Evolutionary conservation across 2,329 filamentous ascomycete genomes (phyloP).

Genomic region (Laburnicola sp.): DNA sequence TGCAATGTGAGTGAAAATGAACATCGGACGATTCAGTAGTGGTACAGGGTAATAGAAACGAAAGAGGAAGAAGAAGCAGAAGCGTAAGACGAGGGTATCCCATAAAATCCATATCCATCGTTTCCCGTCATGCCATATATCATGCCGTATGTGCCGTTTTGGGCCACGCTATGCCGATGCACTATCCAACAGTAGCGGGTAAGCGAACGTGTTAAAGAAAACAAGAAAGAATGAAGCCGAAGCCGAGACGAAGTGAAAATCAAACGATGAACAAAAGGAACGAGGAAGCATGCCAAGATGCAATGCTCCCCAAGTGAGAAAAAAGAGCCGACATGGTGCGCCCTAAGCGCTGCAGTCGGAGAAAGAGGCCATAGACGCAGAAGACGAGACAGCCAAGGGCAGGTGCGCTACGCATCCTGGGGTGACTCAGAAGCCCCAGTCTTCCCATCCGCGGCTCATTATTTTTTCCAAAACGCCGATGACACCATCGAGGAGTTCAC

Average conservation of each 20-base stretch:
- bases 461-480: constrained; percentile 36
- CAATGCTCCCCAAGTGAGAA: constrained; percentile 1
- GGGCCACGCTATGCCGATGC: constrained; percentile 32
- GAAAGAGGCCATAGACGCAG: neutral
- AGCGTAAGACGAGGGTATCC: constrained; percentile 14
- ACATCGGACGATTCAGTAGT: neutral
- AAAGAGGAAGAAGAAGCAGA: neutral
- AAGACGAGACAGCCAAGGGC: neutral
- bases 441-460: constrained; percentile 33
- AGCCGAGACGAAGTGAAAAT: constrained; percentile 8
- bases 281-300: constrained; percentile 2
- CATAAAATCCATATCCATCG: constrained; percentile 18
- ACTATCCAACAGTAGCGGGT: constrained; percentile 31
- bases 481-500: constrained; percentile 36
- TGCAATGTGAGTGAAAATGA: neutral
- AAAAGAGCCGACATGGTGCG: neutral
- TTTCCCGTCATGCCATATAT: constrained; percentile 13
- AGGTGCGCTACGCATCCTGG: neutral
- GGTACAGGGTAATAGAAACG: constrained; percentile 5
- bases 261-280: neutral
- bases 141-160: constrained; percentile 16
- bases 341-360: neutral
- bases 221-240: constrained; percentile 6
- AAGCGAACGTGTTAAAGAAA: constrained; percentile 12
- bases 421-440: constrained; percentile 30